A percentile compares a stretch with the other conserved stretches of the same genome.
Evolutionary conservation across 2,329 filamentous ascomycete genomes (phyloP).

Genomic region (Zymoseptoria passerinii): DNA sequence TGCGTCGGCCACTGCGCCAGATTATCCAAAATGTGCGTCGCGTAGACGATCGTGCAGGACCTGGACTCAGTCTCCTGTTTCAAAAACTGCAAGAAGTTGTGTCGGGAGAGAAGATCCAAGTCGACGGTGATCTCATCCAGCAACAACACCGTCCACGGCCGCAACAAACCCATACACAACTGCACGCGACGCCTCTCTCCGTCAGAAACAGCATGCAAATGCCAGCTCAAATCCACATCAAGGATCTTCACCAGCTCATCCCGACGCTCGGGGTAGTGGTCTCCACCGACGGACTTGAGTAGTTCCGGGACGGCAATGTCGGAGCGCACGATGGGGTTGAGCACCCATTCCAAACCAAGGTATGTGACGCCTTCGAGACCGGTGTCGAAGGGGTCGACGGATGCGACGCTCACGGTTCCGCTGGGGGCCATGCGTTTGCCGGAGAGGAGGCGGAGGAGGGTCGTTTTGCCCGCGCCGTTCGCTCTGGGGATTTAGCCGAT

Average conservation of each 20-base stretch:
- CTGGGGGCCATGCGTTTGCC: constrained; percentile 86
- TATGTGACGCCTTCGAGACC: constrained; percentile 92
- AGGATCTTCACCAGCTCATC: constrained; percentile 83
- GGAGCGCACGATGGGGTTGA: constrained; percentile 90
- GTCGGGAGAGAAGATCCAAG: constrained; percentile 75
- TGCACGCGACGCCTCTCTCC: constrained; percentile 88
- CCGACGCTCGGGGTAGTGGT: constrained; percentile 69
- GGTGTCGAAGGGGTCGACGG: constrained; percentile 84
- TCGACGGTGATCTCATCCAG: constrained; percentile 97
- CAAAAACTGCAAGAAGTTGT: constrained; percentile 78
- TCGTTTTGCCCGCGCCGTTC: constrained; percentile 96
- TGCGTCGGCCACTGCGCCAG: constrained; percentile 91
- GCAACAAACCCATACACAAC: constrained; percentile 86
- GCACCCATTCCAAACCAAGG: constrained; percentile 93
- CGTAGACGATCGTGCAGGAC: constrained; percentile 88
- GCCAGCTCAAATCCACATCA: constrained; percentile 86
- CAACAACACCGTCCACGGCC: constrained; percentile 84
- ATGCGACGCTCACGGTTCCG: constrained; percentile 65
- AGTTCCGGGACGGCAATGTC: constrained; percentile 89
- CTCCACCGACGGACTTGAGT: constrained; percentile 74
- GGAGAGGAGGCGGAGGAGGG: constrained; percentile 83
- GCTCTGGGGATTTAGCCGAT: constrained; percentile 41
- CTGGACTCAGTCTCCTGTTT: constrained; percentile 76
- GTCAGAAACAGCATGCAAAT: constrained; percentile 92
- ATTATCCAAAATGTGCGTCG: constrained; percentile 95